A percentile compares a stretch with the other conserved stretches of the same genome.
Conservation (phyloP, 192 early-diverging fungal species). For the Hyaloraphidium curvatum region DNA sequence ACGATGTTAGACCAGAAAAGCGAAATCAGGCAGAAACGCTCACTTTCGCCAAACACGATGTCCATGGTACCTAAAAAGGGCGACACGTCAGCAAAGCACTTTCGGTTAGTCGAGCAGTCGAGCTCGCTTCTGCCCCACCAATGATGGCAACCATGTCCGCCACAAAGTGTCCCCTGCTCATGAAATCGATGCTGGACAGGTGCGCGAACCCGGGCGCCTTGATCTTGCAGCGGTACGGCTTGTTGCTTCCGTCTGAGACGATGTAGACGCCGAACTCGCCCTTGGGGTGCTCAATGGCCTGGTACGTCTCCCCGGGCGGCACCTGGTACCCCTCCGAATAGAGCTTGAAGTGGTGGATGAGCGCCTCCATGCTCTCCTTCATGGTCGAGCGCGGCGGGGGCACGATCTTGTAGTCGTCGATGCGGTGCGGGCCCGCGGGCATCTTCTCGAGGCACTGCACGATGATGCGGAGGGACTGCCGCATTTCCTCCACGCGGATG, state of each 20-base stretch:
- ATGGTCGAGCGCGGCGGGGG: conserved; percentile 81
- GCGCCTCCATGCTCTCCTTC: conserved; percentile 98
- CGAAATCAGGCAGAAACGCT: too few relatives aligned
- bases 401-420: conserved; percentile 94
- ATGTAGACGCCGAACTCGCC: conserved; percentile 96
- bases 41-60: too few relatives aligned
- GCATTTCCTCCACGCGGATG: conserved; percentile 98
- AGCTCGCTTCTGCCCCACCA: too few relatives aligned
- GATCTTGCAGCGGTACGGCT: conserved; percentile 96
- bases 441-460: conserved; percentile 90
- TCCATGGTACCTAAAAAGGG: too few relatives aligned
- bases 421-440: conserved; percentile 77
- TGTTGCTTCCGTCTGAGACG: conserved; percentile 79
- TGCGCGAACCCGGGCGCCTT: conserved; percentile 90
- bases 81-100: too few relatives aligned
- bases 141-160: conserved; percentile 21
- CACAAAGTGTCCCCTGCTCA: conserved; percentile 76
- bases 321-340: conserved; percentile 98
- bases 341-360: conserved; percentile 98
- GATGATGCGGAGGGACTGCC: conserved; percentile 88
- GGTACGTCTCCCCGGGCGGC: conserved; percentile 93
- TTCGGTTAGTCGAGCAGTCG: too few relatives aligned
- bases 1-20: too few relatives aligned
- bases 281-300: conserved; percentile 93
- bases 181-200: conserved; percentile 71